Evolutionary conservation across 23 red algal species (phyloP), one percentile per base, ranked within the genome.

Genomic region (Gracilaria gracilis): DNA sequence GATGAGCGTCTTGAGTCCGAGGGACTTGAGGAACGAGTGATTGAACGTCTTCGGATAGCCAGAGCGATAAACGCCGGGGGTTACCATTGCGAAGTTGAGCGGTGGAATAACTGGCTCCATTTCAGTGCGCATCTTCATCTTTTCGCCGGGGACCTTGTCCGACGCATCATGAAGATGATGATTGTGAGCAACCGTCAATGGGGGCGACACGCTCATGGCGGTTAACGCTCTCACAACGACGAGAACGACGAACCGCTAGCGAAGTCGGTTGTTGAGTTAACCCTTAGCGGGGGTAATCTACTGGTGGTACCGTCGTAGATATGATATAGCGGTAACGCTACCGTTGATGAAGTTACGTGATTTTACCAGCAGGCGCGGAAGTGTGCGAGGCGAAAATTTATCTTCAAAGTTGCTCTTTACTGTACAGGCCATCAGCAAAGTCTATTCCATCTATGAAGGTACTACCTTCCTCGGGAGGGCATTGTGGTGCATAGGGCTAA

Each of bases 1-100:
- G 47, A 99, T 86, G 39, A 99, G 86, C 62, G 94, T 99, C 42
- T 96, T 96, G 35, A 99, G 87, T 14, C 36, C 35, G 1, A 99
- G 67, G 32, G 95, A 96, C 40, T 96, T 91, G 58, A 99, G 67
- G 54, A 99, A 99, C 3, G 87, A 82, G 82, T 99, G 93, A 78
- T 96, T 99, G 71, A 88, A 90, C 14, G 70, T 65, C 58, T 95
- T 95, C 20, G 97, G 97, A 70, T 98, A 96, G 9, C 97, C 95
- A 55, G 97, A 95, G n/a, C 97, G 90, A 65, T 98, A 98, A 21
- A 98, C 78, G 25, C 97, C 97, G 21, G 97, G 97, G 28, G 90
- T 50, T 2, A 95, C 93, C 97, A 98, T 98, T 57, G 93, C 93
- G 88, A 98, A 98, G 80, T 98, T 98, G 57, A 96, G 76, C 54